phyloP scores from a whole-genome alignment of 2,329 filamentous ascomycete species.

The Xylariales sp. region DNA sequence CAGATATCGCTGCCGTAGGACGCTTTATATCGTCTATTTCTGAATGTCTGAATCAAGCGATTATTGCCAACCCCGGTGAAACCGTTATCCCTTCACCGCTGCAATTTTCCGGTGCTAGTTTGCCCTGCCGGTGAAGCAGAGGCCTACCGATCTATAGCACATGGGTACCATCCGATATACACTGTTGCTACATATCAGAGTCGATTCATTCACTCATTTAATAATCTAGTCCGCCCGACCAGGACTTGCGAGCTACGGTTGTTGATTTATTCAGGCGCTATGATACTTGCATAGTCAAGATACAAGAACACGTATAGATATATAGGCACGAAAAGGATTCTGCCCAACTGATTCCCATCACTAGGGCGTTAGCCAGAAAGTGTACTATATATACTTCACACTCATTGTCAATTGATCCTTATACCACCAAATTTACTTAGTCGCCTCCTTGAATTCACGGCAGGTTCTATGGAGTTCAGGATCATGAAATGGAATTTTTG shows the following conservation, averaged over 20 bases:
- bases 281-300: neutral
- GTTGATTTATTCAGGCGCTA: neutral
- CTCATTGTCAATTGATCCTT: too few relatives aligned
- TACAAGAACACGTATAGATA: neutral
- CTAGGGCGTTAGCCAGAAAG: too few relatives aligned
- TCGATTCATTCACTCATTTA: neutral
- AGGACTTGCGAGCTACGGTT: neutral
- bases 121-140: neutral
- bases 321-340: too few relatives aligned
- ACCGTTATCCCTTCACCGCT: neutral
- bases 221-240: neutral
- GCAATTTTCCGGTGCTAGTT: neutral
- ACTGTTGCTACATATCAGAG: neutral
- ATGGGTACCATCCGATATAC: neutral
- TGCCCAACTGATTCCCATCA: too few relatives aligned
- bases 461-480: too few relatives aligned
- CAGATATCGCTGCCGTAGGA: constrained; percentile 9
- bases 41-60: neutral
- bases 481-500: too few relatives aligned
- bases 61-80: neutral
- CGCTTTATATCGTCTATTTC: neutral
- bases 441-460: too few relatives aligned
- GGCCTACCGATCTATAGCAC: too few relatives aligned
- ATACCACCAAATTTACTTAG: too few relatives aligned
- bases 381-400: too few relatives aligned